Conservation (phyloP, 495 filamentous ascomycete genomes). For the Aspergillus leporis region DNA sequence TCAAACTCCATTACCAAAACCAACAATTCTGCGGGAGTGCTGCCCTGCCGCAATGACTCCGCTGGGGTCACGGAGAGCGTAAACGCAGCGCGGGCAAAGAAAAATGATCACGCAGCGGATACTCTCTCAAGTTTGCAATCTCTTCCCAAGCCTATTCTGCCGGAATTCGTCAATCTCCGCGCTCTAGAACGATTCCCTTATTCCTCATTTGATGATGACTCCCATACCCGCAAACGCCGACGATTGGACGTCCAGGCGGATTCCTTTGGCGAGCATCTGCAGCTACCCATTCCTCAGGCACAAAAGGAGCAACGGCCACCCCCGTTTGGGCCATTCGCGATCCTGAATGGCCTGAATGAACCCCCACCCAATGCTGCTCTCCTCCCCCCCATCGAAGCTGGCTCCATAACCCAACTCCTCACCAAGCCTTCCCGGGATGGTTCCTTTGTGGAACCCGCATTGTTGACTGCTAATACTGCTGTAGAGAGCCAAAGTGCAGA, state of each 20-base stretch:
- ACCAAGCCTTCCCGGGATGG: constrained; percentile 36
- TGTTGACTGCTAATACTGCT: constrained; percentile 21
- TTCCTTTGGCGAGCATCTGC: constrained; percentile 50
- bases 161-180: constrained; percentile 49
- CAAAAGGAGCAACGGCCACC: constrained; percentile 49
- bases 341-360: constrained; percentile 74
- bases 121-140: constrained; percentile 36
- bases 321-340: constrained; percentile 57
- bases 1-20: constrained; percentile 36
- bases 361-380: constrained; percentile 72
- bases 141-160: constrained; percentile 44
- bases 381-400: constrained; percentile 69
- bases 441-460: constrained; percentile 26
- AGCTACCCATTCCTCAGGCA: constrained; percentile 49
- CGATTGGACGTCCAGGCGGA: constrained; percentile 45
- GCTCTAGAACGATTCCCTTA: constrained; percentile 48
- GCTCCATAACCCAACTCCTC: constrained; percentile 44
- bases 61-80: constrained; percentile 32
- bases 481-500: constrained; percentile 34
- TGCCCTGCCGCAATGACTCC: constrained; percentile 27
- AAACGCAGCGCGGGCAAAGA: constrained; percentile 37
- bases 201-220: constrained; percentile 44
- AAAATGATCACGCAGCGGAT: constrained; percentile 33
- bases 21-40: constrained; percentile 29
- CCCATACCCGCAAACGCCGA: constrained; percentile 42